Base-by-base conservation (phyloP, 1,284 basidiomycete species). In the Lentinula novae-zelandiae region DNA sequence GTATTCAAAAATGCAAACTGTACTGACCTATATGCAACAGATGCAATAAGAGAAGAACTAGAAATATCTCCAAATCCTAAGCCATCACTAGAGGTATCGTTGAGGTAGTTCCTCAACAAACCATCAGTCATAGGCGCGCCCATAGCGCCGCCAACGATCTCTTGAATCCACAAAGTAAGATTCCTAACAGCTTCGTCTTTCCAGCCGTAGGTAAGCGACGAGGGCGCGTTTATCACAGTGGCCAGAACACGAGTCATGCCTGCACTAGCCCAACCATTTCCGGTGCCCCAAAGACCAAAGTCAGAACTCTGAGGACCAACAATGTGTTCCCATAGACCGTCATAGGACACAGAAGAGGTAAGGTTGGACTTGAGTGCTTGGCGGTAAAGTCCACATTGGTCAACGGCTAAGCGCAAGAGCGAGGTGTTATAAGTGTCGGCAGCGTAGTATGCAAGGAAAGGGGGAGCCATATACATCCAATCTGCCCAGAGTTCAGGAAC, bases 401-500 rank as follows among this genome's bases (percentile, higher is more conserved):
- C 69, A 38, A 82, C 78, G 0, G 77, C 74, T 34, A 76, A 70
- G 33, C 71, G 69, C 5, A 87, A 69, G 2, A 85, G 70, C 0
- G 71, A 72, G 36, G 69, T 62, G 65, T 83, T 77, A 17, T 69
- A 59, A 1, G 74, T 76, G 49, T 78, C 75, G 0, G 76, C 78
- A 10, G 80, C 84, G 60, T 82, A 77, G 64, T 81, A 84, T 0
- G 84, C 84, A 3, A 86, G 70, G 70, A 84, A 85, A 0, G 85
- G 85, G 5, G 83, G 82, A 4, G 80, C 83, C 85, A 87, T 87
- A 68, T 81, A 86, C 0, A 85, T 73, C 63, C 72, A 78, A 68
- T 87, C 85, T 22, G 82, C 76, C 85, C 81, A 83, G 36, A 81
- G 73, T 48, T 80, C 78, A 7, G 73, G 66, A 15, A 72, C 66